phyloP scores from a whole-genome alignment of 495 filamentous ascomycete genomes.

The Tuber borchii region DNA sequence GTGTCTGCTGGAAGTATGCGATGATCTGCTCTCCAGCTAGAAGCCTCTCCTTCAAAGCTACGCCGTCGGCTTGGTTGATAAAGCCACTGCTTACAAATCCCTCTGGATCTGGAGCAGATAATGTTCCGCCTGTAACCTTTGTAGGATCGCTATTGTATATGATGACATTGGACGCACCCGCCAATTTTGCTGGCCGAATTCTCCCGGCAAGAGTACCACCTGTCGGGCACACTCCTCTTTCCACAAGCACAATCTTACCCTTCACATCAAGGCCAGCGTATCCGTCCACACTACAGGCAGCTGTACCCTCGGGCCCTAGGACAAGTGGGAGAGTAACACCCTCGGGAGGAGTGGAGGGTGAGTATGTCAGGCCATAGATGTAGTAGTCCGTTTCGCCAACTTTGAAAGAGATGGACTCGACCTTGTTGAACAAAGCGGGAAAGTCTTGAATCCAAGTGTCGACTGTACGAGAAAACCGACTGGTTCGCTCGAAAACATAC shows the following conservation, averaged over 20 bases:
- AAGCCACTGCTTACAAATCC: conserved; percentile 42
- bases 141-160: conserved; percentile 43
- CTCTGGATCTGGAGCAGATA: conserved; percentile 42
- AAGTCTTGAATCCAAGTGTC: conserved; percentile 47
- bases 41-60: conserved; percentile 37
- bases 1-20: conserved; percentile 45
- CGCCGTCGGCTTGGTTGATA: conserved; percentile 44
- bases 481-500: conserved; percentile 42
- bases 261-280: conserved; percentile 44
- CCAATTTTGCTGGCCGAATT: conserved; percentile 43
- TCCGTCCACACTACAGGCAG: conserved; percentile 43
- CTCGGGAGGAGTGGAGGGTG: conserved; percentile 44
- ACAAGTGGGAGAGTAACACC: conserved; percentile 46
- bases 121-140: conserved; percentile 40
- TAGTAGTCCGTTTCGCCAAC: conserved; percentile 41
- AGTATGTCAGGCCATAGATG: conserved; percentile 46
- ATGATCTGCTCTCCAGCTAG: conserved; percentile 38
- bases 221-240: conserved; percentile 44
- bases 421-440: conserved; percentile 47
- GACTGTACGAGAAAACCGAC: conserved; percentile 48
- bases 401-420: conserved; percentile 43
- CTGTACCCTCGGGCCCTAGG: conserved; percentile 42
- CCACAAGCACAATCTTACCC: conserved; percentile 47
- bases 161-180: conserved; percentile 45
- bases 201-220: conserved; percentile 46